Conservation (phyloP, 2,329 filamentous ascomycete species). For the Trichoderma guizhouense region DNA sequence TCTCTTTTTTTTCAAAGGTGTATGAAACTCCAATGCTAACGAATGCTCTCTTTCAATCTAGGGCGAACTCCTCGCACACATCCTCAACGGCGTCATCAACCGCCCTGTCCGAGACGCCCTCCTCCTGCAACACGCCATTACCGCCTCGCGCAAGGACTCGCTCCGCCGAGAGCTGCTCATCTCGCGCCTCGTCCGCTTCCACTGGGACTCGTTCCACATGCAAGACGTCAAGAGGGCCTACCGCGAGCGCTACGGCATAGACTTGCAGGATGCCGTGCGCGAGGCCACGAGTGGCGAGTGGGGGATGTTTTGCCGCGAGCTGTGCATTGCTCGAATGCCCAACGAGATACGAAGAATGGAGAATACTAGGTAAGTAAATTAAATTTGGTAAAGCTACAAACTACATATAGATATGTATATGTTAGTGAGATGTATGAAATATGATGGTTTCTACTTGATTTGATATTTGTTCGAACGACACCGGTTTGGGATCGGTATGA, state of each 20-base stretch:
- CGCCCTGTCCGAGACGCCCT: slow-evolving; percentile 89
- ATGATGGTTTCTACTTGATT: neutral
- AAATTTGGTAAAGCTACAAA: neutral
- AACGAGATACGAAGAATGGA: slow-evolving; percentile 54
- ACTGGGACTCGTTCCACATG: slow-evolving; percentile 88
- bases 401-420: neutral
- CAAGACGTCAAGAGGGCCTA: slow-evolving; percentile 77
- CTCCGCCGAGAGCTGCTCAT: slow-evolving; percentile 84
- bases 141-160: slow-evolving; percentile 64
- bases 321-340: slow-evolving; percentile 62
- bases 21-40: slow-evolving; percentile 40
- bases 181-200: slow-evolving; percentile 79
- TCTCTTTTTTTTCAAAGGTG: slow-evolving; percentile 46
- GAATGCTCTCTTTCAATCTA: slow-evolving; percentile 37
- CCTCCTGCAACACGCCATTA: slow-evolving; percentile 85
- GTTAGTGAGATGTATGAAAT: neutral
- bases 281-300: slow-evolving; percentile 75
- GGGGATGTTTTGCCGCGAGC: slow-evolving; percentile 69
- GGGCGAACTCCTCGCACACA: slow-evolving; percentile 92
- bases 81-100: slow-evolving; percentile 96
- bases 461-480: neutral
- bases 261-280: slow-evolving; percentile 73
- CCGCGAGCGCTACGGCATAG: slow-evolving; percentile 68
- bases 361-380: slow-evolving; percentile 1
- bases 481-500: neutral